These are phyloP conservation scores for Taxawa tesnikishii DNA, from an alignment of 2,329 filamentous ascomycete genomes.

Conservation along the genomic window DNA sequence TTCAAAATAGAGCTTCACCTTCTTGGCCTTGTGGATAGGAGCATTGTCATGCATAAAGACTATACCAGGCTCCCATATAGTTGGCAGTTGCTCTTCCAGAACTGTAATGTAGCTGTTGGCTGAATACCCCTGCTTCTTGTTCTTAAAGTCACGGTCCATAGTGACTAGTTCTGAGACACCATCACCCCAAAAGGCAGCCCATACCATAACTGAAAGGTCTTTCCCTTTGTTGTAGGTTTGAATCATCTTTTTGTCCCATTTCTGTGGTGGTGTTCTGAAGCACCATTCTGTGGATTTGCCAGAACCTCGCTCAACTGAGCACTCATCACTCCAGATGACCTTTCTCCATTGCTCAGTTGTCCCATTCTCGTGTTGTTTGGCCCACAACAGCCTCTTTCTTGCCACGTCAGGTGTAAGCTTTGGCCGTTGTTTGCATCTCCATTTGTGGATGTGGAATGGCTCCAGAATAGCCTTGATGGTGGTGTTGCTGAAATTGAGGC, in stretches of 20 bases:
- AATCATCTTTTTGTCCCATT: too few relatives aligned
- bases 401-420: not conserved
- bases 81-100: not conserved
- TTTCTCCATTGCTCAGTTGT: too few relatives aligned
- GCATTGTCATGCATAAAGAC: constrained; percentile 1
- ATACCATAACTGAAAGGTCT: too few relatives aligned
- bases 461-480: not conserved
- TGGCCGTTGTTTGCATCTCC: constrained; percentile 1
- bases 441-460: constrained; percentile 1
- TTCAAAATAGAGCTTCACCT: not conserved
- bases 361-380: not conserved
- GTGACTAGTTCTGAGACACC: too few relatives aligned
- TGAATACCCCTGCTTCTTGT: constrained; percentile 1
- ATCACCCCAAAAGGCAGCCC: too few relatives aligned
- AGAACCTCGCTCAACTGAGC: constrained; percentile 2
- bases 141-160: not conserved
- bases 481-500: not conserved
- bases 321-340: constrained; percentile 1
- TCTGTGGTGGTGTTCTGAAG: too few relatives aligned
- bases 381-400: not conserved
- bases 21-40: not conserved
- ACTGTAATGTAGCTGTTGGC: not conserved
- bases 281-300: too few relatives aligned
- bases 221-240: too few relatives aligned
- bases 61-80: not conserved